These are phyloP conservation scores for Pichia kluyveri DNA, from an alignment of 805 yeast species.

Conservation along the genomic window DNA sequence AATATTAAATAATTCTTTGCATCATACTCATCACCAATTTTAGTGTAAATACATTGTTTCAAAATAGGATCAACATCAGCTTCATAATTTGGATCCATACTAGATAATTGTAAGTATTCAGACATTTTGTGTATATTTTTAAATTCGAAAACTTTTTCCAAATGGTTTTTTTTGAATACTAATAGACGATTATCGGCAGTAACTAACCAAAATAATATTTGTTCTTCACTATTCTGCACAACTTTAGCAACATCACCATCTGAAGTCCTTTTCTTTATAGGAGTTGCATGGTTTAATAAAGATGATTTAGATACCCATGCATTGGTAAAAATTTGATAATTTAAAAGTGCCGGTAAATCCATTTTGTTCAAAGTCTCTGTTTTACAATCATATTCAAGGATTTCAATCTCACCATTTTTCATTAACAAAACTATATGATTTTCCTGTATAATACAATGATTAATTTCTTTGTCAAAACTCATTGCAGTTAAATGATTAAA, in stretches of 20 bases:
- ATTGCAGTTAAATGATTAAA: constrained; percentile 46
- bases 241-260: constrained; percentile 17
- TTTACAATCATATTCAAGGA: constrained; percentile 33
- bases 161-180: constrained; percentile 47
- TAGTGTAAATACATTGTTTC: constrained; percentile 56
- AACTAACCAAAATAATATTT: constrained; percentile 50
- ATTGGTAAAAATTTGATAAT: constrained; percentile 46
- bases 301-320: constrained; percentile 53
- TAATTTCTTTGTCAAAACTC: constrained; percentile 50
- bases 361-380: constrained; percentile 18
- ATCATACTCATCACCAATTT: constrained; percentile 48
- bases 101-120: constrained; percentile 32
- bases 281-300: constrained; percentile 34
- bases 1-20: constrained; percentile 60
- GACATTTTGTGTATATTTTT: constrained; percentile 40
- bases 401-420: constrained; percentile 61
- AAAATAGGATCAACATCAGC: constrained; percentile 64
- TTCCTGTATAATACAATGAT: constrained; percentile 53
- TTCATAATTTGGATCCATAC: constrained; percentile 39
- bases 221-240: constrained; percentile 18
- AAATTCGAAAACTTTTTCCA: constrained; percentile 45
- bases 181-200: constrained; percentile 72
- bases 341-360: constrained; percentile 27
- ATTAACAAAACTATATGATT: constrained; percentile 56
- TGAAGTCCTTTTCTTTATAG: constrained; percentile 20